Evolutionary conservation across 257 asterid species (phyloP), one percentile per base, ranked within the genome.

Genomic region (Galeopsis tetrahit): DNA sequence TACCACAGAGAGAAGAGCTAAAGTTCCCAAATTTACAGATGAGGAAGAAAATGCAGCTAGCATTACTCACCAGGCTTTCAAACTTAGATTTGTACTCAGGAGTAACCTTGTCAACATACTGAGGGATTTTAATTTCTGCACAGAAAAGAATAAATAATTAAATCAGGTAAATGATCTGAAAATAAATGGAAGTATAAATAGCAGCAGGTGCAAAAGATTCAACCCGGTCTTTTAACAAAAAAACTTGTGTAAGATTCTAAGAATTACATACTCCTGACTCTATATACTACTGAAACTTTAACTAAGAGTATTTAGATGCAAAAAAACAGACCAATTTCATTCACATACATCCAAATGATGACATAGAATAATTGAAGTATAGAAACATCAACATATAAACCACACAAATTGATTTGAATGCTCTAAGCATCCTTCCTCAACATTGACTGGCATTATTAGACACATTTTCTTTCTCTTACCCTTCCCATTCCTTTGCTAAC

Each of bases 61-160:
- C 4, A 62, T 52, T 55, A 69, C 95, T 91, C 78, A 91, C 97
- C 96, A 91, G 83, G 43, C 90, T 86, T 49, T 89, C 96, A 77
- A 91, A 89, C 82, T 91, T 88, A 72, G 97, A 95, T 67, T 89
- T 86, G 82, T 87, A 91, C 79, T 91, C 81, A 61, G 95, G 97
- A 73, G 97, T 89, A 74, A 91, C 97, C 31, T 82, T 89, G 82
- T 91, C 97, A 75, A 86, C 95, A 49, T 84, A 91, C 79, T 87
- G 81, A 2, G 97, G 97, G 82, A 91, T 76, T 82, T 91, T 87
- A 69, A 91, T 59, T 76, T 89, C 97, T 91, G 82, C 75, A 77
- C 46, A 49, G 28, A 75, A 82, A 48, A 34, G 69, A 53, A 65
- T 34, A 69, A 6, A 69, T 49, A 21, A 17, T 62, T 36, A 59